A percentile compares a stretch with the other conserved stretches of the same genome.
Evolutionary conservation across 2,329 filamentous ascomycete species (phyloP).

Genomic region (Didymella lethalis): DNA sequence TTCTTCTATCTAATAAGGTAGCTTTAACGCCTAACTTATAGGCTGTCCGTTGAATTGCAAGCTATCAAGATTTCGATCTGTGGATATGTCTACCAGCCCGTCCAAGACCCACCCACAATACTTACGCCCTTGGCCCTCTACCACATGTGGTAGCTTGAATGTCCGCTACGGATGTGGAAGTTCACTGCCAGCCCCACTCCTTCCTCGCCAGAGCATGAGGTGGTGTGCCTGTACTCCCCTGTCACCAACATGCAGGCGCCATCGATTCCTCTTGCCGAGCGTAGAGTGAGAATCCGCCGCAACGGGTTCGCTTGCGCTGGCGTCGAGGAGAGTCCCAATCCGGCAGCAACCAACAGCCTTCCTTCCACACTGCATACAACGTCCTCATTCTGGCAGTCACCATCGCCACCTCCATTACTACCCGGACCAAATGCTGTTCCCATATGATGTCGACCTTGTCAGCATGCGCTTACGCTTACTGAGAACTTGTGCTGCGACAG

Average conservation of each 20-base stretch:
- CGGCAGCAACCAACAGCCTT: constrained; percentile 10
- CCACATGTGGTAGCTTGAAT: no score
- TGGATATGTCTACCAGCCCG: no score
- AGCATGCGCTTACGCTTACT: constrained; percentile 15
- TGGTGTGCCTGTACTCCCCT: background rate
- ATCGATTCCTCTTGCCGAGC: constrained; percentile 1
- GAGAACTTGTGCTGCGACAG: constrained; percentile 11
- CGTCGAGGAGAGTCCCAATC: constrained; percentile 9
- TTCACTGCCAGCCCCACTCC: background rate
- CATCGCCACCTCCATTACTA: constrained; percentile 1
- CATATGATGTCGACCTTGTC: background rate
- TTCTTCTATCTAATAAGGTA: no score
- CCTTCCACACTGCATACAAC: constrained; percentile 4
- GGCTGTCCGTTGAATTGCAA: no score
- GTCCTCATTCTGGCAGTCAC: constrained; percentile 1
- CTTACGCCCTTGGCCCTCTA: no score
- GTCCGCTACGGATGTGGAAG: no score
- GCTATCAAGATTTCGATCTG: no score
- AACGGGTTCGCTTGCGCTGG: constrained; percentile 20
- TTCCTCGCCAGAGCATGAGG: background rate
- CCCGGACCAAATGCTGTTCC: background rate
- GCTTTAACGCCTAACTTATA: no score
- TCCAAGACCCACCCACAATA: no score
- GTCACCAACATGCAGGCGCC: constrained; percentile 11
- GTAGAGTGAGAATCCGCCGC: constrained; percentile 12